Conservation (phyloP, 257 asterid species). For the Solanum tarapatanum region DNA sequence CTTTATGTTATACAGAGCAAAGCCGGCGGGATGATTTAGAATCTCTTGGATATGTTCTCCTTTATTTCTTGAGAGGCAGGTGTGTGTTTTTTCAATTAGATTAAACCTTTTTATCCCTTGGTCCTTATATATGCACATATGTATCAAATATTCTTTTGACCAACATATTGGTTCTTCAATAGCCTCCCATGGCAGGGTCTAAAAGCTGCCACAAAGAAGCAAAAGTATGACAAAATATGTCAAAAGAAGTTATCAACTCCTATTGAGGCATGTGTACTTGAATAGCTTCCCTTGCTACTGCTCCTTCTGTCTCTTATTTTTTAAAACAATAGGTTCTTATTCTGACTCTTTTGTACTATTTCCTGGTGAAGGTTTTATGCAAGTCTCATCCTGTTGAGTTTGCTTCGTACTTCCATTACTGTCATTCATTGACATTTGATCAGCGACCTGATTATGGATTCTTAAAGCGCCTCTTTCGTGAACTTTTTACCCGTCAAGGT, state of each 20-base stretch:
- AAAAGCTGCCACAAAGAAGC: conserved; percentile 97
- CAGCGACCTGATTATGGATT: conserved; percentile 96
- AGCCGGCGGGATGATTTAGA: conserved; percentile 94
- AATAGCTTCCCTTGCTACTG: not conserved
- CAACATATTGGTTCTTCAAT: conserved; percentile 12
- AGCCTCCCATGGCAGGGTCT: conserved; percentile 99
- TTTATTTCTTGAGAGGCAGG: conserved; percentile 96
- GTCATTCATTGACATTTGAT: conserved; percentile 90
- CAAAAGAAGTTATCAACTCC: conserved; percentile 93
- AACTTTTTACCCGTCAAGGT: conserved; percentile 91
- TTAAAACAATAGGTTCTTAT: not conserved
- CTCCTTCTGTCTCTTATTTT: not conserved
- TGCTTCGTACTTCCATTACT: conserved; percentile 87
- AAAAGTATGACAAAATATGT: conserved; percentile 91
- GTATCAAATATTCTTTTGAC: not conserved
- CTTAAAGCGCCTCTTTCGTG: conserved; percentile 82
- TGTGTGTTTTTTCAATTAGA: conserved; percentile 7
- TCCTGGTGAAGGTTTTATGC: conserved; percentile 60
- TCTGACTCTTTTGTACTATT: not conserved
- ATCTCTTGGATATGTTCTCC: conserved; percentile 92
- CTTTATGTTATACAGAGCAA: conserved; percentile 53
- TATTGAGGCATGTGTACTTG: conserved; percentile 48
- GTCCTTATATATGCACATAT: not conserved
- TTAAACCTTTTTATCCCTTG: not conserved
- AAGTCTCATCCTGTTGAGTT: conserved; percentile 95